These are phyloP conservation scores for Rhazya stricta DNA, from an alignment of 257 asterid species.

Conservation along the genomic window DNA sequence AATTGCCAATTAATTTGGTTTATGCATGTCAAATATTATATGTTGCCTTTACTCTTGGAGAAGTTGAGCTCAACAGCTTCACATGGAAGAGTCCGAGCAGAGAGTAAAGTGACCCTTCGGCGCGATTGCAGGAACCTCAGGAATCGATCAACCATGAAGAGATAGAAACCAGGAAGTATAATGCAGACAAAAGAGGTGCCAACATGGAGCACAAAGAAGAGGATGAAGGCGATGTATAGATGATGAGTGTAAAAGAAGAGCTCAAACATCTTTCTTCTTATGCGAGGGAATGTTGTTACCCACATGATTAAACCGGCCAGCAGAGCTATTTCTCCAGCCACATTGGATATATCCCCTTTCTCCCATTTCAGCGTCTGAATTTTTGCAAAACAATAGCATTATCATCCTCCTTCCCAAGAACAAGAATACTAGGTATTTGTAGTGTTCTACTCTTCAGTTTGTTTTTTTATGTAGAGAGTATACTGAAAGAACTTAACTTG, in stretches of 20 bases:
- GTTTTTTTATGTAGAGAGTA: too few relatives aligned
- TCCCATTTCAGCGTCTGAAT: slow-evolving; percentile 63
- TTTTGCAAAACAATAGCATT: neutral
- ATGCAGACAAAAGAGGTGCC: slow-evolving; percentile 45
- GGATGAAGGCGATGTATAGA: slow-evolving; percentile 53
- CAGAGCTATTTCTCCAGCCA: slow-evolving; percentile 72
- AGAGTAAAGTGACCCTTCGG: slow-evolving; percentile 42
- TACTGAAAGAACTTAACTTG: too few relatives aligned
- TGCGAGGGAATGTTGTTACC: slow-evolving; percentile 53
- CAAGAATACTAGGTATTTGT: neutral
- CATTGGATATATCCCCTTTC: slow-evolving; percentile 43
- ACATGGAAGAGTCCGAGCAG: slow-evolving; percentile 57
- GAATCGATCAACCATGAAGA: slow-evolving; percentile 67
- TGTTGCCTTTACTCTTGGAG: slow-evolving; percentile 49
- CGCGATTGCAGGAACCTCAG: slow-evolving; percentile 71
- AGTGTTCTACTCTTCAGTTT: too few relatives aligned
- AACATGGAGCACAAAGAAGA: slow-evolving; percentile 70
- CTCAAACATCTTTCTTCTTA: slow-evolving; percentile 70
- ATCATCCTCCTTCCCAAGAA: neutral
- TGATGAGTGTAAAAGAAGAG: slow-evolving; percentile 81
- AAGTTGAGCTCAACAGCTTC: slow-evolving; percentile 62
- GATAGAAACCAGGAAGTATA: slow-evolving; percentile 75
- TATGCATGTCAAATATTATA: neutral
- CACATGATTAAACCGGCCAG: slow-evolving; percentile 56
- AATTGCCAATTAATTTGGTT: neutral